A percentile compares a stretch with the other conserved stretches of the same genome.
Conservation (phyloP, 2,329 filamentous ascomycete genomes). For the Westerdykella aurantiaca region DNA sequence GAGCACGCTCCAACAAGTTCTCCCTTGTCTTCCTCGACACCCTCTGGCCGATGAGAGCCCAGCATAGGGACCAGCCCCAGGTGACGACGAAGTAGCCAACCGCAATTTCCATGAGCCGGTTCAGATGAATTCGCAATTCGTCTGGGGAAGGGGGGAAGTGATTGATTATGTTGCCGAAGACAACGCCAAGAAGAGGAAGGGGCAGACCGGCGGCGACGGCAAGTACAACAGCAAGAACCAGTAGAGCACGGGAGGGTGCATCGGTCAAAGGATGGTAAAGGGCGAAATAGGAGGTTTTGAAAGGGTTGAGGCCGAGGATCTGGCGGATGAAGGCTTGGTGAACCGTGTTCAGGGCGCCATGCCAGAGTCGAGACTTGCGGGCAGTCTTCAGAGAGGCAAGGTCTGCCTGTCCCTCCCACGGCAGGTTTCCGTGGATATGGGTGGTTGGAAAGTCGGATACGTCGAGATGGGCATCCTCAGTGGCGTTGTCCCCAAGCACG, state of each 20-base stretch:
- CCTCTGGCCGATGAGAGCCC: constrained; percentile 47
- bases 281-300: constrained; percentile 46
- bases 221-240: constrained; percentile 31
- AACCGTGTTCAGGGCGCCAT: constrained; percentile 23
- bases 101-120: constrained; percentile 42
- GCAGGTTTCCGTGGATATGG: constrained; percentile 14
- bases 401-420: constrained; percentile 32
- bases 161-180: constrained; percentile 47
- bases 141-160: constrained; percentile 45
- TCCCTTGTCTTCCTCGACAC: constrained; percentile 45
- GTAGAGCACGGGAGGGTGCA: constrained; percentile 33
- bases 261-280: constrained; percentile 44
- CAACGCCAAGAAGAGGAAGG: constrained; percentile 58
- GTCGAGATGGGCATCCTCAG: background rate
- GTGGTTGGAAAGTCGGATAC: background rate
- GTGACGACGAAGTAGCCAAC: constrained; percentile 47
- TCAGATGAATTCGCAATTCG: constrained; percentile 38
- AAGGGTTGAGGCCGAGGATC: constrained; percentile 40
- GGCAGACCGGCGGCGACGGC: constrained; percentile 54
- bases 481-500: background rate
- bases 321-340: constrained; percentile 33
- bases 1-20: constrained; percentile 42
- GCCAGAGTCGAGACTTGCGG: constrained; percentile 26
- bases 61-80: constrained; percentile 46
- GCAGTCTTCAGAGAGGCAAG: constrained; percentile 31